Conservation (phyloP, 2,329 filamentous ascomycete species). For the Fusarium napiforme region DNA sequence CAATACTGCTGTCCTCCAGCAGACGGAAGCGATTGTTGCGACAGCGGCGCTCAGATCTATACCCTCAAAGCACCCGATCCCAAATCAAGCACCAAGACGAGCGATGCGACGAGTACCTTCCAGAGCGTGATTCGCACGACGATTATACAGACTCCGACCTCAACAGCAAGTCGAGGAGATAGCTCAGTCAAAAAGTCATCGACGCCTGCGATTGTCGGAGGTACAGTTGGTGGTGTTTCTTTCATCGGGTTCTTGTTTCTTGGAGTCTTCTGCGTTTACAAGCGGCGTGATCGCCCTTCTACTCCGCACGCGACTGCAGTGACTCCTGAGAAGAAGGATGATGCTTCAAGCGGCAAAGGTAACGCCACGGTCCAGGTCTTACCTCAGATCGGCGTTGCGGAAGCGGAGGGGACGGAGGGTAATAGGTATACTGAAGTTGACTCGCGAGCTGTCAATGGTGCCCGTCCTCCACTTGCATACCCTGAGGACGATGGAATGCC, state of each 20-base stretch:
- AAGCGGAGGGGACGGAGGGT: constrained; percentile 15
- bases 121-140: neutral
- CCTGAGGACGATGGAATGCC: neutral
- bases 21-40: constrained; percentile 26
- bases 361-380: neutral
- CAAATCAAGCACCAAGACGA: neutral
- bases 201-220: constrained; percentile 28
- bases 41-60: constrained; percentile 26
- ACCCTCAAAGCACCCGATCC: constrained; percentile 22
- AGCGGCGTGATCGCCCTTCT: neutral
- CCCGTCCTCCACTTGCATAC: neutral
- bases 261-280: constrained; percentile 22
- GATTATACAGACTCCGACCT: neutral
- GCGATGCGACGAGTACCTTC: neutral
- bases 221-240: constrained; percentile 29
- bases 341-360: neutral
- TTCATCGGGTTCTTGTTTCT: constrained; percentile 29
- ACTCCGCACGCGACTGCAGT: neutral
- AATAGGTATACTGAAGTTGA: constrained; percentile 18
- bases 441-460: neutral
- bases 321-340: neutral
- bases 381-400: neutral
- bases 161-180: neutral
- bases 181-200: neutral
- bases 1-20: constrained; percentile 37